phyloP scores from a whole-genome alignment of 345 rosid species.

The Turnera subulata region DNA sequence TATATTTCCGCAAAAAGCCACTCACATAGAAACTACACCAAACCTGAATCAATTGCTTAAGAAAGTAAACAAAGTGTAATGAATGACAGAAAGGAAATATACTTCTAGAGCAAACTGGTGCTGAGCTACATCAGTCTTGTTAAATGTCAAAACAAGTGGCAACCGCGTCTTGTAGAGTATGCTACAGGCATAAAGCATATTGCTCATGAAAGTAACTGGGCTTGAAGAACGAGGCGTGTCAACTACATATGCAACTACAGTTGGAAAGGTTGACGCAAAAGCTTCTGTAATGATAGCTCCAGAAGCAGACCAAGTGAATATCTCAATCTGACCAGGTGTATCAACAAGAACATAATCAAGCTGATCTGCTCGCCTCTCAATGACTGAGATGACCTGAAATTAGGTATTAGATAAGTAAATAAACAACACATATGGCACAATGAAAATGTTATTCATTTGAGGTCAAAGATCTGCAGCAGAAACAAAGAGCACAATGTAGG shows the following conservation, averaged over 20 bases:
- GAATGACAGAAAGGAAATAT: no score
- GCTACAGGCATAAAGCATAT: constrained; percentile 86
- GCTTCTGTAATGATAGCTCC: constrained; percentile 90
- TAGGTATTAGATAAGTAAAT: constrained; percentile 2
- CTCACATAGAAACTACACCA: no score
- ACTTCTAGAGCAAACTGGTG: constrained; percentile 86
- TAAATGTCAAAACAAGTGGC: constrained; percentile 75
- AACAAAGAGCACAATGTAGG: no score
- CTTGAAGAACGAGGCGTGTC: constrained; percentile 83
- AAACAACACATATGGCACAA: no score
- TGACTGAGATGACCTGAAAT: constrained; percentile 55
- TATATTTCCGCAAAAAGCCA: no score
- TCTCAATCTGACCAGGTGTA: constrained; percentile 90
- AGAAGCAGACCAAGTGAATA: constrained; percentile 90
- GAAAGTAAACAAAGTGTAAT: no score
- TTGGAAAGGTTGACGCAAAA: constrained; percentile 82
- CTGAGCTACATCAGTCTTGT: constrained; percentile 77
- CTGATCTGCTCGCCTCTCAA: constrained; percentile 59
- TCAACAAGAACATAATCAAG: constrained; percentile 51
- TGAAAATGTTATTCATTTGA: no score
- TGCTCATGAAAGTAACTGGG: constrained; percentile 79
- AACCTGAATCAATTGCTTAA: no score
- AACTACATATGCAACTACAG: constrained; percentile 63
- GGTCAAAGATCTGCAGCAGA: no score
- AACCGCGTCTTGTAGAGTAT: constrained; percentile 75